phyloP scores from a whole-genome alignment of 768 basidiomycete genomes.

The Hericium rajendrae region DNA sequence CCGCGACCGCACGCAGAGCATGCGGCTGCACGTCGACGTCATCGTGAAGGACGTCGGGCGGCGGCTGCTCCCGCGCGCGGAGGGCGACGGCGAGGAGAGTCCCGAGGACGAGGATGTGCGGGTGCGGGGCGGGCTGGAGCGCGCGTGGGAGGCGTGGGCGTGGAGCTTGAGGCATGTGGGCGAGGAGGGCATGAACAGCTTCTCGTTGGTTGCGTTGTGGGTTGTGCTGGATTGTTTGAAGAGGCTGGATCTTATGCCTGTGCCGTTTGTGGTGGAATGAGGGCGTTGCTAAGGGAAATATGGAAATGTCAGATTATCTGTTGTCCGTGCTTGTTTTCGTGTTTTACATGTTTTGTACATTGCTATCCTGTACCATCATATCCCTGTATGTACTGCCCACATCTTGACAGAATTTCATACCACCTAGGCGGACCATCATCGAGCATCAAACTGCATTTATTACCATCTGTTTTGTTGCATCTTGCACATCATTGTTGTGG shows the following conservation, averaged over 20 bases:
- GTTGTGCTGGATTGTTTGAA: conserved; percentile 1
- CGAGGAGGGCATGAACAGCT: background rate
- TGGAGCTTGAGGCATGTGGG: conserved; percentile 33
- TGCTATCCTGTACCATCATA: no score
- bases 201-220: background rate
- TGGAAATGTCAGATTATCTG: no score
- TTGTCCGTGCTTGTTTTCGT: no score
- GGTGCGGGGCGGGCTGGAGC: conserved; percentile 27
- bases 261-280: background rate
- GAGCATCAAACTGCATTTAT: no score
- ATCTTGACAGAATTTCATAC: no score
- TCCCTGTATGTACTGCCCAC: no score
- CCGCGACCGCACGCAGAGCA: conserved; percentile 46
- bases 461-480: no score
- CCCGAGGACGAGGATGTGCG: background rate
- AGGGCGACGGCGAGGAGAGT: background rate
- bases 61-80: conserved; percentile 17
- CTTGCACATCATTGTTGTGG: no score
- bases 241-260: background rate
- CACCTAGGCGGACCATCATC: no score
- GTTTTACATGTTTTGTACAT: no score
- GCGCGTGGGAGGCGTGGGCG: conserved; percentile 61
- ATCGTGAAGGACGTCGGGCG: conserved; percentile 43
- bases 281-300: no score
- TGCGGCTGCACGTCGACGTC: conserved; percentile 47